Evolutionary conservation across 2,329 filamentous ascomycete genomes (phyloP), one percentile per base, ranked within the genome.

Genomic region (Metarhizium album): DNA sequence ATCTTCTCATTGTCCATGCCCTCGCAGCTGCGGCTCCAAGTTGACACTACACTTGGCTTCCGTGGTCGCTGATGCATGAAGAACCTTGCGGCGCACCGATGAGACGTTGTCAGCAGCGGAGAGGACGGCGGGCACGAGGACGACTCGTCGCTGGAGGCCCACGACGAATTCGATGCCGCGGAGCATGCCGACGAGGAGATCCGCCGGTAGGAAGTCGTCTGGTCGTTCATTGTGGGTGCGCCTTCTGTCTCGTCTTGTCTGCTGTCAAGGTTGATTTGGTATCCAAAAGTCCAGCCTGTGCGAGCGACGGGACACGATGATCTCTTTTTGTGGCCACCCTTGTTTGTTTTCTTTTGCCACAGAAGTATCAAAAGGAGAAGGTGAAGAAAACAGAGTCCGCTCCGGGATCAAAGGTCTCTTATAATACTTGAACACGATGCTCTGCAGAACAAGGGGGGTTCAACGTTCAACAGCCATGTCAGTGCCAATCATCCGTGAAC

Each of bases 1-100:
- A 67, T 71, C 52, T 72, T 70, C 29, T 70, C 66, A 23, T 59
- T 57, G 23, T 57, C 64, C 63, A 70, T 62, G 54, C 55, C 58
- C 47, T 58, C 57, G 49, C 61, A 62, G 55, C 45, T 69, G 13
- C 67, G 65, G 37, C 63, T 60, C 49, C 54, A 56, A 14, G 38
- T 22, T 23, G 52, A 54, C 29, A 51, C 29, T 51, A 51, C 23
- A 48, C 54, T 54, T 27, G 53, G 46, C 22, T 54, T 49, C n/a
- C n/a, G 37, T 53, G 52, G 2, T 48, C 37, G 18, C 45, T 23
- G 31, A 22, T 50, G 45, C 18, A 38, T 45, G 23, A 53, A 48
- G 45, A 53, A 50, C 14, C 47, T 49, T 13, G 31, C 9, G 18
- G 35, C 60, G 58, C 57, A 61, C 61, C 14, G 62, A 53, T 52